These are phyloP conservation scores for Cryptosporidium sp. DNA, from an alignment of 169 alveolate species.

Conservation along the genomic window DNA sequence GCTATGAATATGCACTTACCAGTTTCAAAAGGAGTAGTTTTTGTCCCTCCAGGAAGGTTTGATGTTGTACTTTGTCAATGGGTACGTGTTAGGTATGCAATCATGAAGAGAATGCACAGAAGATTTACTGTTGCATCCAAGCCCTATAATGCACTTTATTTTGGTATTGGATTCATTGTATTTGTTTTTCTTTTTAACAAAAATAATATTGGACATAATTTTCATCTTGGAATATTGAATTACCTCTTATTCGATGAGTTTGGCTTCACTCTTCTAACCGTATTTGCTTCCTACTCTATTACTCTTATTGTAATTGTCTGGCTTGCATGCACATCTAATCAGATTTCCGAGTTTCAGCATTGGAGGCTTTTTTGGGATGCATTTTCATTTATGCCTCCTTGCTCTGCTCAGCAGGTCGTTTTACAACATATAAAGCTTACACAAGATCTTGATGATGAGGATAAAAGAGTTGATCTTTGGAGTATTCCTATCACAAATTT, in stretches of 20 bases:
- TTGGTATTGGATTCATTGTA: conserved; percentile 39
- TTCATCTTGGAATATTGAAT: not conserved
- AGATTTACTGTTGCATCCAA: conserved; percentile 60
- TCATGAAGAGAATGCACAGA: conserved; percentile 76
- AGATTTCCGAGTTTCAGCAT: conserved; percentile 40
- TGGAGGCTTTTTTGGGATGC: conserved; percentile 76
- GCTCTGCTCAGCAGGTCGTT: conserved; percentile 71
- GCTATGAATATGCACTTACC: conserved; percentile 5
- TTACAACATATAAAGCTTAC: conserved; percentile 66
- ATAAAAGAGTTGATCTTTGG: conserved; percentile 52
- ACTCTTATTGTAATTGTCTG: conserved; percentile 71
- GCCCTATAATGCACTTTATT: conserved; percentile 53
- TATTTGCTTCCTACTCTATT: conserved; percentile 48
- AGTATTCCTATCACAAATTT: conserved; percentile 50
- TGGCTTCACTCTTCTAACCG: conserved; percentile 62
- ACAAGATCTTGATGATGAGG: conserved; percentile 65
- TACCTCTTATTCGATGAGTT: conserved; percentile 60
- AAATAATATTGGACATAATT: not conserved
- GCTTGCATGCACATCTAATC: conserved; percentile 51
- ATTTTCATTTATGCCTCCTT: conserved; percentile 70
- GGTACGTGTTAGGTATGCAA: conserved; percentile 69
- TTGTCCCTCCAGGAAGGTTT: conserved; percentile 72
- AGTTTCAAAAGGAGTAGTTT: conserved; percentile 27
- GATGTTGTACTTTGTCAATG: conserved; percentile 73
- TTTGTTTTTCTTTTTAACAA: not conserved